Conservation (phyloP, 2,329 filamentous ascomycete species). For the Fusarium verticillioides region DNA sequence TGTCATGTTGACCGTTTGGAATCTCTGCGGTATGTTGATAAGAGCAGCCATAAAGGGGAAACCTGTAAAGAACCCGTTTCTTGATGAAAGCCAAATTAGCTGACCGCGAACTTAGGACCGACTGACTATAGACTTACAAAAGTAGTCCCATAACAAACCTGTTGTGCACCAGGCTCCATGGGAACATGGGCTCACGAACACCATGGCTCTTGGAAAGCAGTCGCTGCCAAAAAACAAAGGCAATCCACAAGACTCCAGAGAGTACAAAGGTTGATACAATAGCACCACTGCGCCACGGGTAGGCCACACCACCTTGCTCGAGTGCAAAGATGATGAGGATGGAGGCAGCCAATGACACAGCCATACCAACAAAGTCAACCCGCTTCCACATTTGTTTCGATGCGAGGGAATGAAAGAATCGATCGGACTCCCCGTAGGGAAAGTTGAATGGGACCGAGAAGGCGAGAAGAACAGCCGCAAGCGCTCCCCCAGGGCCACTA, state of each 20-base stretch:
- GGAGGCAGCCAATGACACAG: constrained; percentile 53
- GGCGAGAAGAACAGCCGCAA: constrained; percentile 11
- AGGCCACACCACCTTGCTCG: constrained; percentile 56
- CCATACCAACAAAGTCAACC: constrained; percentile 37
- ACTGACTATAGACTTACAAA: not conserved
- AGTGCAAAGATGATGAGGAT: constrained; percentile 59
- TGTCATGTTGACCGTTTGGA: constrained; percentile 16
- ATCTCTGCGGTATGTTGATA: constrained; percentile 29
- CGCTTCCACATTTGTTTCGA: constrained; percentile 1
- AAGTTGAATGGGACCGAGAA: constrained; percentile 11
- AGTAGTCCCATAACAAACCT: not conserved
- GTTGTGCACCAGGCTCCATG: not conserved
- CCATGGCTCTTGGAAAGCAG: not conserved
- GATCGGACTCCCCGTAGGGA: not conserved
- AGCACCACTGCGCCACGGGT: constrained; percentile 54
- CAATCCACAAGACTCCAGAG: constrained; percentile 4
- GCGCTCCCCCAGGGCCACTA: constrained; percentile 1
- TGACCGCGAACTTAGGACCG: not conserved
- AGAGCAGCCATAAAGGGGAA: constrained; percentile 30
- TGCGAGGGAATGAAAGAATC: not conserved
- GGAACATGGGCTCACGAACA: not conserved
- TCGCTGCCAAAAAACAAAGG: constrained; percentile 21
- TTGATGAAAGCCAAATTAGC: not conserved
- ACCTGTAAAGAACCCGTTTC: constrained; percentile 15
- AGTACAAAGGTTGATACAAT: constrained; percentile 47